These are phyloP conservation scores for Curvularia verruculosa DNA, from an alignment of 2,329 filamentous ascomycete species.

Conservation along the genomic window DNA sequence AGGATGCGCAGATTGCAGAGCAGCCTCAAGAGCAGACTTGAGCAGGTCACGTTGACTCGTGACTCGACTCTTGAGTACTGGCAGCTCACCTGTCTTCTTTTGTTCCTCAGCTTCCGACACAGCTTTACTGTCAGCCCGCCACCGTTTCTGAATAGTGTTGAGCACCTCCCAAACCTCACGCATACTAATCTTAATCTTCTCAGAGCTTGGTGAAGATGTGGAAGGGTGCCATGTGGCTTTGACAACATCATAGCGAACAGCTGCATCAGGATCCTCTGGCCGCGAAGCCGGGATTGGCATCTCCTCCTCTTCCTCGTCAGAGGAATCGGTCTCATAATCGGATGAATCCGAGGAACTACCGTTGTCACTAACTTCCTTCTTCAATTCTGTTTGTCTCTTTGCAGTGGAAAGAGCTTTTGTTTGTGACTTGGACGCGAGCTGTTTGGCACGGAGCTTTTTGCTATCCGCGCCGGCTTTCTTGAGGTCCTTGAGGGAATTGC, in stretches of 20 bases:
- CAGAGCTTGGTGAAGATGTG: conserved; percentile 56
- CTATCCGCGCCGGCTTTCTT: conserved; percentile 52
- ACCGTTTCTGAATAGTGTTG: conserved; percentile 64
- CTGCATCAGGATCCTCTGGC: conserved; percentile 59
- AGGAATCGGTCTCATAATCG: conserved; percentile 59
- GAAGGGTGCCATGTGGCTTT: conserved; percentile 66
- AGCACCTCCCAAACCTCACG: conserved; percentile 65
- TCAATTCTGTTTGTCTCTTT: conserved; percentile 25
- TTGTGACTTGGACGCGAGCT: conserved; percentile 32
- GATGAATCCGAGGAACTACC: conserved; percentile 55
- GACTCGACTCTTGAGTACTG: conserved; percentile 62
- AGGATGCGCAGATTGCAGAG: conserved; percentile 55
- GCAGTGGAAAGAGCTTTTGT: conserved; percentile 27
- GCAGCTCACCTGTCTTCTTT: conserved; percentile 60
- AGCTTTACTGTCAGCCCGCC: conserved; percentile 63
- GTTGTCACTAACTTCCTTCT: conserved; percentile 50
- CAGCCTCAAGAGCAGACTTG: conserved; percentile 57
- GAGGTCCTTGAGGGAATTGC: conserved; percentile 56
- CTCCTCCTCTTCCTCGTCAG: conserved; percentile 60
- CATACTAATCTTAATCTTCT: conserved; percentile 62
- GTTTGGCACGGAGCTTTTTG: conserved; percentile 46
- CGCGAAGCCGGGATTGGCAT: conserved; percentile 61
- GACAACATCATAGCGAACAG: conserved; percentile 64
- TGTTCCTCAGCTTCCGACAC: conserved; percentile 65
- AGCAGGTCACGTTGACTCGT: conserved; percentile 63